phyloP scores from a whole-genome alignment of 164 flowering plant genomes.

The Aristolochia fimbriata region DNA sequence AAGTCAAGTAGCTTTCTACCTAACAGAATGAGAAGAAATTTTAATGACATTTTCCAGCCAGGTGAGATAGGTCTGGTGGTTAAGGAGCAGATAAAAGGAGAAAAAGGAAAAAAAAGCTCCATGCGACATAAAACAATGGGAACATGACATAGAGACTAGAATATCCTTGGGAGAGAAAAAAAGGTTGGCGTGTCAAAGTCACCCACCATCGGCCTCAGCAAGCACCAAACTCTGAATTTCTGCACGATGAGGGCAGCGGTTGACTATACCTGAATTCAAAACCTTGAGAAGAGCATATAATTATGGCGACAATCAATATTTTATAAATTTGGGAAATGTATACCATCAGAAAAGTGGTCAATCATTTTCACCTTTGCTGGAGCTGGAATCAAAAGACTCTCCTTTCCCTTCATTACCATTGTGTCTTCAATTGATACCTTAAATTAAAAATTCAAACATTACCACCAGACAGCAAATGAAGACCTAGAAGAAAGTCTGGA shows the following conservation, averaged over 20 bases:
- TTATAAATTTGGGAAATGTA: not conserved
- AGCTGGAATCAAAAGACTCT: slow-evolving; percentile 61
- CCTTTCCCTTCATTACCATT: slow-evolving; percentile 48
- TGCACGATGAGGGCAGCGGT: slow-evolving; percentile 78
- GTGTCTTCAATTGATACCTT: slow-evolving; percentile 59
- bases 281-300: slow-evolving; percentile 29
- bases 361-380: slow-evolving; percentile 32
- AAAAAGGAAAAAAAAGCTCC: too few relatives aligned
- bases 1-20: too few relatives aligned
- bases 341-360: not conserved
- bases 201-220: slow-evolving; percentile 50
- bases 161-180: too few relatives aligned
- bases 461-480: not conserved
- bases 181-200: not conserved
- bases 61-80: too few relatives aligned
- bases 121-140: too few relatives aligned
- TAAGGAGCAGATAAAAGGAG: too few relatives aligned
- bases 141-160: too few relatives aligned
- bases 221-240: slow-evolving; percentile 76
- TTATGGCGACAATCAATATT: too few relatives aligned
- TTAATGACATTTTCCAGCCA: too few relatives aligned
- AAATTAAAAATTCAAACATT: not conserved
- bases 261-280: slow-evolving; percentile 29
- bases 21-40: too few relatives aligned
- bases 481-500: not conserved